Percentiles rank a stretch among this genome's conserved stretches.
Evolutionary conservation across 2,329 filamentous ascomycete species (phyloP).

Genomic region (Monosporascus ibericus): DNA sequence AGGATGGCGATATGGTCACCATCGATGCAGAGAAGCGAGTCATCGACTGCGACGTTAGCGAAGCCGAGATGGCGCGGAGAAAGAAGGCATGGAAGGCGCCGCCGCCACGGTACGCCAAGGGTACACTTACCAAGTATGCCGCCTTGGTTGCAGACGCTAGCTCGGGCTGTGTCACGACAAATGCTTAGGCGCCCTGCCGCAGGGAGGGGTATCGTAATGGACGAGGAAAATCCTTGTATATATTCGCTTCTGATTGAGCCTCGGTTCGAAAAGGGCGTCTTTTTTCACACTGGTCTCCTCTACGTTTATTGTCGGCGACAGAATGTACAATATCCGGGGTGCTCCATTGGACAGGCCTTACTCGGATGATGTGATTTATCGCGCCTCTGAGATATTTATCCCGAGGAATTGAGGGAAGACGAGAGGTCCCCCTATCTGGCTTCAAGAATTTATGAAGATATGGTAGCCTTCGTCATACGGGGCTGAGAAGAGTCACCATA

Average conservation of each 20-base stretch:
- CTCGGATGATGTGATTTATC: not conserved
- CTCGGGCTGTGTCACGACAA: conserved; percentile 49
- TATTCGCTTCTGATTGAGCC: conserved; percentile 5
- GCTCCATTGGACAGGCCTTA: conserved; percentile 2
- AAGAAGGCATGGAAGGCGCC: conserved; percentile 58
- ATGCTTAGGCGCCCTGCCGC: not conserved
- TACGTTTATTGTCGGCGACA: not conserved
- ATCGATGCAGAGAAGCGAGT: conserved; percentile 74
- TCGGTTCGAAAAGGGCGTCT: conserved; percentile 6
- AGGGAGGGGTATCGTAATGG: not conserved
- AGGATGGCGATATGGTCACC: conserved; percentile 71
- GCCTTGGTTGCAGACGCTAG: conserved; percentile 52
- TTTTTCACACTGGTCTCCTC: not conserved
- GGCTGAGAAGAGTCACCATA: not conserved
- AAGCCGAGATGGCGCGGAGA: conserved; percentile 56
- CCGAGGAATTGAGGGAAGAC: too few species aligned
- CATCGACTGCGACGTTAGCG: conserved; percentile 61
- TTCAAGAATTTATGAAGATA: too few species aligned
- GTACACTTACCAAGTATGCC: conserved; percentile 68
- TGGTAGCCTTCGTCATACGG: too few species aligned
- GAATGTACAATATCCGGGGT: not conserved
- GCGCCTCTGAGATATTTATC: not conserved
- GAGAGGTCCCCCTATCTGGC: too few species aligned
- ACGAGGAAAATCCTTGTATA: conserved; percentile 8
- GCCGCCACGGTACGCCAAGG: conserved; percentile 50